phyloP scores from a whole-genome alignment of 495 filamentous ascomycete genomes.

The Pseudomonodictys pantanalensis region DNA sequence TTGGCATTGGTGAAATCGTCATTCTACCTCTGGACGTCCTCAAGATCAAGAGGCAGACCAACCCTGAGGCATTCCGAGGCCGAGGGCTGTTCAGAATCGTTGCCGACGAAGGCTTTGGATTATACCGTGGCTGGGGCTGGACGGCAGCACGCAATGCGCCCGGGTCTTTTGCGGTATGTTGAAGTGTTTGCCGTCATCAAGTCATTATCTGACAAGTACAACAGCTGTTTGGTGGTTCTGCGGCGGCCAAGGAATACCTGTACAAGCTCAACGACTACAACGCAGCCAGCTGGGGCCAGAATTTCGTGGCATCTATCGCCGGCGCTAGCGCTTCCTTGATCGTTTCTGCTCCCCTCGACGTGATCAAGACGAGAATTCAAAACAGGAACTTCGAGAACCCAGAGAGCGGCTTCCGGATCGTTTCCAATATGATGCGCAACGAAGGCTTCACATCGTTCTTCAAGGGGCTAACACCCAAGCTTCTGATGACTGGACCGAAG shows the following conservation, averaged over 20 bases:
- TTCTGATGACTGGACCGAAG: slow-evolving; percentile 98
- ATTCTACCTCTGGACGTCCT: slow-evolving; percentile 93
- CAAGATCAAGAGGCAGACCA: slow-evolving; percentile 99
- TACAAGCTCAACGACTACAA: slow-evolving; percentile 90
- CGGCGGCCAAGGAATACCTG: slow-evolving; percentile 96
- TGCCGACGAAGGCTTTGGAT: slow-evolving; percentile 87
- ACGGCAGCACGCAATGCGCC: slow-evolving; percentile 96
- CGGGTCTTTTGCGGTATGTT: slow-evolving; percentile 88
- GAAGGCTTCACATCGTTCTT: slow-evolving; percentile 89
- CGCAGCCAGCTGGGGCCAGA: slow-evolving; percentile 87
- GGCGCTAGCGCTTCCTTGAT: slow-evolving; percentile 89
- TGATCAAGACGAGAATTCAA: slow-evolving; percentile 99
- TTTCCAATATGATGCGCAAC: slow-evolving; percentile 83
- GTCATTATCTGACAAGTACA: slow-evolving; percentile 16
- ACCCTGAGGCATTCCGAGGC: slow-evolving; percentile 95
- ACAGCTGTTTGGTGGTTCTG: slow-evolving; percentile 94
- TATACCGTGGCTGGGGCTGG: slow-evolving; percentile 97
- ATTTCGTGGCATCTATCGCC: slow-evolving; percentile 93
- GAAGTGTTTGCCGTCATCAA: slow-evolving; percentile 5
- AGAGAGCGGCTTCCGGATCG: slow-evolving; percentile 86
- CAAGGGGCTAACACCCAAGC: slow-evolving; percentile 95
- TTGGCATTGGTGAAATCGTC: slow-evolving; percentile 96
- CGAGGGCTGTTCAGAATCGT: slow-evolving; percentile 88
- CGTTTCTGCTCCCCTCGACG: slow-evolving; percentile 92
- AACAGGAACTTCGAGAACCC: slow-evolving; percentile 98